These are phyloP conservation scores for Torulaspora pretoriensis DNA, from an alignment of 1,139 yeast genomes.

Conservation along the genomic window DNA sequence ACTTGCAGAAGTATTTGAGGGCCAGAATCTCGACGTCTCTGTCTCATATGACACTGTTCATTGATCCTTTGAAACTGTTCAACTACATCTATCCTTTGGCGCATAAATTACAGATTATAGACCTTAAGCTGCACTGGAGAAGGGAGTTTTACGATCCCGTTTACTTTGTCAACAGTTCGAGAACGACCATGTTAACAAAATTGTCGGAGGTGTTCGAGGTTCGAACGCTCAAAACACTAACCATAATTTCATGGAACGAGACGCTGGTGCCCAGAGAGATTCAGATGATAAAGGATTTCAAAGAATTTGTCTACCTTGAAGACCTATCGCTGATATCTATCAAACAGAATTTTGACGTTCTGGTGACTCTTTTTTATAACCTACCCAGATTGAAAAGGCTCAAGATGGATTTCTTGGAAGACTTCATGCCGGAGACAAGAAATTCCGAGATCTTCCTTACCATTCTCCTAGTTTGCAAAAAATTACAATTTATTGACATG, in stretches of 20 bases:
- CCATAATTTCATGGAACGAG: conserved; percentile 43
- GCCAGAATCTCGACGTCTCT: conserved; percentile 32
- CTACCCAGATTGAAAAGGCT: conserved; percentile 37
- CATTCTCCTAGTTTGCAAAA: conserved; percentile 35
- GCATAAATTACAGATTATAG: conserved; percentile 36
- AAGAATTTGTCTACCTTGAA: conserved; percentile 36
- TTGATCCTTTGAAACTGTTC: conserved; percentile 39
- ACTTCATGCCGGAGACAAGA: conserved; percentile 35
- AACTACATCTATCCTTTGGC: conserved; percentile 34
- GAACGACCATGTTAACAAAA: conserved; percentile 21
- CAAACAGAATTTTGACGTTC: conserved; percentile 32
- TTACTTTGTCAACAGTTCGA: conserved; percentile 24
- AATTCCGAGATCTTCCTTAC: conserved; percentile 36
- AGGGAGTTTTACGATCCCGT: conserved; percentile 37
- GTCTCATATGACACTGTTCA: conserved; percentile 38
- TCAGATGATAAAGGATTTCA: conserved; percentile 38
- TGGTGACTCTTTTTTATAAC: conserved; percentile 34
- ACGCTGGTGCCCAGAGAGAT: conserved; percentile 32
- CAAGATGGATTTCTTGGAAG: conserved; percentile 40
- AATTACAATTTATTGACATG: conserved; percentile 39
- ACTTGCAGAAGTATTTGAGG: conserved; percentile 27
- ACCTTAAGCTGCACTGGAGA: conserved; percentile 41
- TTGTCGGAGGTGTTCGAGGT: conserved; percentile 39
- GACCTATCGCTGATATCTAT: conserved; percentile 42
- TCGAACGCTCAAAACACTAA: conserved; percentile 36